Percentiles rank a stretch among this genome's conserved stretches.
phyloP scores from a whole-genome alignment of 805 yeast genomes.

The Starmerella ratchasimensis region DNA sequence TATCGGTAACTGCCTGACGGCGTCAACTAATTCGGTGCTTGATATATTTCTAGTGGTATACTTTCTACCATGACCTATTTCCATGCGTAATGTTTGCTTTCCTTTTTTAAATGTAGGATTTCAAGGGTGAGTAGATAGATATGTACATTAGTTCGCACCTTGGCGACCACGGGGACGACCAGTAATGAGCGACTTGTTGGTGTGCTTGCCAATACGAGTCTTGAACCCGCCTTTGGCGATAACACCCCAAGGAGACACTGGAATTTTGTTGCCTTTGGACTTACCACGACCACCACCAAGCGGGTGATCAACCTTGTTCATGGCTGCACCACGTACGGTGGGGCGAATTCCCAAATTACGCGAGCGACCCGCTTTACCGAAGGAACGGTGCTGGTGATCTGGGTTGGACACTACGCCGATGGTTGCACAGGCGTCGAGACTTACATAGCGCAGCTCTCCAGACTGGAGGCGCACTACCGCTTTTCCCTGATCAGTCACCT shows the following conservation, averaged over 20 bases:
- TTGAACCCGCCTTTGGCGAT: slow-evolving; percentile 82
- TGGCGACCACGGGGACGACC: slow-evolving; percentile 75
- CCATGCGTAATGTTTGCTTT: too few species aligned
- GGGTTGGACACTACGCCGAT: slow-evolving; percentile 85
- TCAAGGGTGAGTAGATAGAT: too few species aligned
- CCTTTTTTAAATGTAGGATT: too few species aligned
- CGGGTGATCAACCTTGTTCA: slow-evolving; percentile 96
- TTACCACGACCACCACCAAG: slow-evolving; percentile 99
- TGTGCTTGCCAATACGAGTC: slow-evolving; percentile 83
- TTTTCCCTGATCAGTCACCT: slow-evolving; percentile 50
- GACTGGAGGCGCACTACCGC: slow-evolving; percentile 74
- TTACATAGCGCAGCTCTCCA: slow-evolving; percentile 88
- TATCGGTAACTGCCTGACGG: too few species aligned
- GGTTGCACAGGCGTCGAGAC: slow-evolving; percentile 80
- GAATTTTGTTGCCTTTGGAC: slow-evolving; percentile 85
- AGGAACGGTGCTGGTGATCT: slow-evolving; percentile 74
- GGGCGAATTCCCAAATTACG: slow-evolving; percentile 92
- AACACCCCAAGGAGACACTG: slow-evolving; percentile 94
- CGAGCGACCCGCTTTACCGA: slow-evolving; percentile 95
- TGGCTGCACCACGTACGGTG: slow-evolving; percentile 92
- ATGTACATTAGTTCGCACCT: slow-evolving; percentile 19
- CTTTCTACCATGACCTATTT: too few species aligned
- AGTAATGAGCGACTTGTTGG: slow-evolving; percentile 69
- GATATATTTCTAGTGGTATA: not conserved
- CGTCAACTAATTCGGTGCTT: not conserved